Evolutionary conservation across 2,329 filamentous ascomycete species (phyloP), one percentile per base, ranked within the genome.

Genomic region (Colletotrichum paranaense): DNA sequence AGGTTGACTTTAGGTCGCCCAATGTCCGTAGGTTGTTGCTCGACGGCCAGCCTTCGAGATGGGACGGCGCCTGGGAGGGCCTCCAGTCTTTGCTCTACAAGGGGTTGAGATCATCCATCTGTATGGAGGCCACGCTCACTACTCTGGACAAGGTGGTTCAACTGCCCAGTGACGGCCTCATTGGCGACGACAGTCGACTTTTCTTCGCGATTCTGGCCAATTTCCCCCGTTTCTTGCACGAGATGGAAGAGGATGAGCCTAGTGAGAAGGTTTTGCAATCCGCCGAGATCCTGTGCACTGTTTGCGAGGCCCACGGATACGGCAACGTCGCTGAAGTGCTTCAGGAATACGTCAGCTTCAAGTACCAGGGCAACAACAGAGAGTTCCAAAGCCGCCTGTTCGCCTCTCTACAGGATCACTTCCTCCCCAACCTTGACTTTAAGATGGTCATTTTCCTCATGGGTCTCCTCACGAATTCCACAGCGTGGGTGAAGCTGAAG

Each of bases 121-220:
- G 95, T 73, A 90, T 97, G 75, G 92, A 95, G 42, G 88, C 92
- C 58, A 95, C 95, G 1, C 85, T 99, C 56, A 88, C 91, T 62
- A 91, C 94, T 1, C 88, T 99, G 67, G 92, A 97, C 77, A 92
- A 91, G 78, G 87, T 99, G 5, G 91, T 96, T 67, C 89, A 90
- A 46, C 86, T 98, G 9, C 95, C 95, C 0, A 93, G 92, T 65
- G 95, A 95, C 78, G 87, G 90, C 2, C 88, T 99, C 3, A 91
- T 98, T 62, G 97, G 97, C 5, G 92, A 94, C 71, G 92, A 95
- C 66, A 93, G 90, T 76, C 91, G 96, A 1, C 85, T 99, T 1
- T 91, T 98, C 72, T 97, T 97, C 81, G 91, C 94, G 0, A 85
- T 97, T n/a, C 84, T 98, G 28, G 96, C 95, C n/a, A 98, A 98